Evolutionary conservation across 768 basidiomycete genomes (phyloP).

Genomic region (Porphyrellus cyaneotinctus): DNA sequence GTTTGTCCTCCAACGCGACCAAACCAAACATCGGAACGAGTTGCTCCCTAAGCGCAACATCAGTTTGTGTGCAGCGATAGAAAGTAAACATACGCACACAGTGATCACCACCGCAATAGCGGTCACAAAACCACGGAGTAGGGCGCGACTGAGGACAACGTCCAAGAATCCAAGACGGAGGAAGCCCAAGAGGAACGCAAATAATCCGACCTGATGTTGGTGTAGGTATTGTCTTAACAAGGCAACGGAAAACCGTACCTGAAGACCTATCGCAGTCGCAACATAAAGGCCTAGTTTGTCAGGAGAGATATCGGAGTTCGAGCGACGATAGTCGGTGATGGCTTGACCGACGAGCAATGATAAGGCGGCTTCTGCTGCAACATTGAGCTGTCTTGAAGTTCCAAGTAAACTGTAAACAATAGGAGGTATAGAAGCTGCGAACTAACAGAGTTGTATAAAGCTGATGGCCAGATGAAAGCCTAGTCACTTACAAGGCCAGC

Average conservation of each 20-base stretch:
- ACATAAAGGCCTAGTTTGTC: constrained; percentile 62
- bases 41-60: constrained; percentile 53
- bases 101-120: constrained; percentile 84
- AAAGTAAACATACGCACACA: constrained; percentile 47
- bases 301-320: constrained; percentile 34
- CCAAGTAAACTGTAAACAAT: constrained; percentile 90
- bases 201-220: constrained; percentile 62
- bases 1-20: constrained; percentile 43
- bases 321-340: constrained; percentile 62
- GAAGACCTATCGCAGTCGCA: constrained; percentile 78
- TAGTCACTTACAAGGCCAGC: constrained; percentile 66
- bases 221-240: neutral
- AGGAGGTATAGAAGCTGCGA: constrained; percentile 81
- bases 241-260: constrained; percentile 41
- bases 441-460: constrained; percentile 39
- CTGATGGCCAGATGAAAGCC: neutral
- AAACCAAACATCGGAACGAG: constrained; percentile 90
- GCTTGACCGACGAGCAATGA: constrained; percentile 87
- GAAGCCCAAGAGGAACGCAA: constrained; percentile 82
- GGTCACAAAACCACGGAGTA: constrained; percentile 83
- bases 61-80: neutral
- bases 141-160: constrained; percentile 84
- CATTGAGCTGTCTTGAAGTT: constrained; percentile 75
- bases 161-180: constrained; percentile 91
- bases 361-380: constrained; percentile 86